phyloP scores from a whole-genome alignment of 2,329 filamentous ascomycete genomes.

The Aspergillus glaucus region DNA sequence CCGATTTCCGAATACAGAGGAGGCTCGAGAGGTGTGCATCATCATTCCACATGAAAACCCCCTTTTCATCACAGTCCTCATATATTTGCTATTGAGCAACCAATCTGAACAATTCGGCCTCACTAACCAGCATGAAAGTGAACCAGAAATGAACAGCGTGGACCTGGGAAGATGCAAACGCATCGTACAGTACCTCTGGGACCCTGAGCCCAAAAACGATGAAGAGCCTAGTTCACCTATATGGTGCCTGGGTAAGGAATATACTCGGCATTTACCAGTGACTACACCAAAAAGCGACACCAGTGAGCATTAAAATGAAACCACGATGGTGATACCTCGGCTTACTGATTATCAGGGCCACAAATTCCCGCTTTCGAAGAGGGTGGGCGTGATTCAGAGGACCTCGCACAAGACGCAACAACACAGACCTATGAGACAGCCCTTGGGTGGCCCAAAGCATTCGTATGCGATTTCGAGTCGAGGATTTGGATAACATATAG shows the following conservation, averaged over 20 bases:
- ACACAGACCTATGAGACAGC: slow-evolving; percentile 4
- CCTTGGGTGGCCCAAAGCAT: slow-evolving; percentile 71
- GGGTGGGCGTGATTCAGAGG: background rate
- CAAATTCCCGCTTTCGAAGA: background rate
- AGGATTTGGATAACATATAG: slow-evolving; percentile 95
- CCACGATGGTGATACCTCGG: background rate
- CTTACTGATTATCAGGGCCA: background rate
- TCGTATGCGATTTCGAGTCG: slow-evolving; percentile 89
- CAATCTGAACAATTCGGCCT: background rate
- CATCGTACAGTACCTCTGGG: slow-evolving; percentile 87
- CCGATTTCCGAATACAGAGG: background rate
- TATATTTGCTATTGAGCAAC: background rate
- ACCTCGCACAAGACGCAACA: slow-evolving; percentile 1
- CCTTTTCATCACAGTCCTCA: too few relatives aligned
- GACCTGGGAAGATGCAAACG: slow-evolving; percentile 74
- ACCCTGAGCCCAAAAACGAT: slow-evolving; percentile 80
- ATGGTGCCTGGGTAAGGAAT: slow-evolving; percentile 71
- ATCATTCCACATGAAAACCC: too few relatives aligned
- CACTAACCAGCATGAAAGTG: background rate
- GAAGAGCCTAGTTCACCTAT: slow-evolving; percentile 60
- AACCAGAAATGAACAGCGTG: slow-evolving; percentile 53
- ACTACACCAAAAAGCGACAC: background rate
- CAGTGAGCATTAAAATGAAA: background rate
- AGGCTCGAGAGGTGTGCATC: too few relatives aligned
- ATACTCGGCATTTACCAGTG: slow-evolving; percentile 29